Base-by-base conservation (phyloP, 441 rosid species). In the Gossypium gossypioides region DNA sequence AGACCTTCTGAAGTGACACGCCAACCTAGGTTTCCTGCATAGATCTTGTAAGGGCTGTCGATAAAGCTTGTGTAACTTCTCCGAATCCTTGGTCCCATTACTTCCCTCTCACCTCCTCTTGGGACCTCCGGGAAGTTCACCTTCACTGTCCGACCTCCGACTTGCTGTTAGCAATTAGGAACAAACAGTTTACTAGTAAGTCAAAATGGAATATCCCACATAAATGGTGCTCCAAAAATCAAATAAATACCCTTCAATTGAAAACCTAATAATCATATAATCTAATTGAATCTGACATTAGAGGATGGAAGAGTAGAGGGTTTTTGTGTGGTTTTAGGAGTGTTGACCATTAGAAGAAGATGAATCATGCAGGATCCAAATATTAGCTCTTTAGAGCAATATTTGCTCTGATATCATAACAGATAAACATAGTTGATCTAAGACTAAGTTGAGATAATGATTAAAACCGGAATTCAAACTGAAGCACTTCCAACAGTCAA, bases 71-170 rank as follows among this genome's bases (percentile, higher is more conserved):
- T 84, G 75, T 88, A 77, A 68, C 78, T 72, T 67, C 74, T 85
- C 68, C 82, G 74, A 48, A 91, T 82, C 76, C 74, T 86, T 7
- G 84, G 84, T 10, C 87, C 85, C 88, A 88, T 81, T 16, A 88
- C 81, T 72, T 83, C 92, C 75, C 90, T 85, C 76, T 93, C 96
- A 3, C 90, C 96, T 68, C 98, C 98, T 80, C 81, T 87, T 9
- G 98, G 97, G 68, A 91, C 97, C 80, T 91, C 95, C 1, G 97
- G 94, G 79, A 87, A 85, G 89, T 91, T 93, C 77, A 93, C 97
- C 83, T 78, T 91, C 73, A 83, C 87, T 0, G 88, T 84, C 60
- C 96, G 79, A 65, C 97, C 94, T 52, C 96, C 94, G 55, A 93
- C 64, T 91, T 87, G 94, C 98, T 93, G 86, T 34, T 42, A 75